Evolutionary conservation across 352 stramenopile species (phyloP).

Genomic region (Blastocystis sp.): DNA sequence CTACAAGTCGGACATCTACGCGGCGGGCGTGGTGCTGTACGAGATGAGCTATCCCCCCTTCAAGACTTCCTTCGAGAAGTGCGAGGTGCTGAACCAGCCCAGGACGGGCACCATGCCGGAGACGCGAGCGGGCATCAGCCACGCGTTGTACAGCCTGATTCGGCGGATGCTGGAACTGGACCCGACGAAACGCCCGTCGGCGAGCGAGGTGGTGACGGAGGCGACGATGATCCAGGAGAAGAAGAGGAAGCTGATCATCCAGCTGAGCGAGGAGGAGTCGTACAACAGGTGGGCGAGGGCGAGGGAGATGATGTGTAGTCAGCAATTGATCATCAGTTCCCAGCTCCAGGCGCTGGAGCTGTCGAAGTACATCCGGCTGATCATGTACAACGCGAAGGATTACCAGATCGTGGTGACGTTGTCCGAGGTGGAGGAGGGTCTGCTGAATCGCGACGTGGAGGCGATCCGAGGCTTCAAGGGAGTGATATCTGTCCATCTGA

Average conservation of each 20-base stretch:
- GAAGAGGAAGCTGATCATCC: slow-evolving; percentile 74
- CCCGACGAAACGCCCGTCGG: slow-evolving; percentile 74
- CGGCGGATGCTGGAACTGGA: slow-evolving; percentile 74
- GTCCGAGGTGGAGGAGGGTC: slow-evolving; percentile 9
- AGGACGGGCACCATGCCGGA: slow-evolving; percentile 81
- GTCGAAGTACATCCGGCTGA: slow-evolving; percentile 10
- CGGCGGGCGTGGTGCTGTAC: slow-evolving; percentile 88
- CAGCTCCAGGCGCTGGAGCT: slow-evolving; percentile 21
- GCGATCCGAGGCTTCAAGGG: neutral
- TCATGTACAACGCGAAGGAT: slow-evolving; percentile 11
- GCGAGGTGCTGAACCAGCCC: slow-evolving; percentile 82
- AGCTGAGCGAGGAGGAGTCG: slow-evolving; percentile 70
- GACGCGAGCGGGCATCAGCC: slow-evolving; percentile 33
- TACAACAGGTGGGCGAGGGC: slow-evolving; percentile 14
- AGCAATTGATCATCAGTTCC: slow-evolving; percentile 30
- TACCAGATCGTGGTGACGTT: slow-evolving; percentile 52
- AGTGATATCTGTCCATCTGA: neutral
- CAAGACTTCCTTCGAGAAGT: slow-evolving; percentile 86
- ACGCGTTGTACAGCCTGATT: slow-evolving; percentile 74
- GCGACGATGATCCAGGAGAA: slow-evolving; percentile 76
- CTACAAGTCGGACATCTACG: slow-evolving; percentile 88
- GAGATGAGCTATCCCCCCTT: slow-evolving; percentile 87
- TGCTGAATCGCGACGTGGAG: neutral
- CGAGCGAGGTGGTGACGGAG: slow-evolving; percentile 73
- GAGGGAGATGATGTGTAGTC: neutral